Percentiles rank a stretch among this genome's conserved stretches.
Evolutionary conservation across 2,329 filamentous ascomycete genomes (phyloP).

Genomic region (Biscogniauxia mediterranea): DNA sequence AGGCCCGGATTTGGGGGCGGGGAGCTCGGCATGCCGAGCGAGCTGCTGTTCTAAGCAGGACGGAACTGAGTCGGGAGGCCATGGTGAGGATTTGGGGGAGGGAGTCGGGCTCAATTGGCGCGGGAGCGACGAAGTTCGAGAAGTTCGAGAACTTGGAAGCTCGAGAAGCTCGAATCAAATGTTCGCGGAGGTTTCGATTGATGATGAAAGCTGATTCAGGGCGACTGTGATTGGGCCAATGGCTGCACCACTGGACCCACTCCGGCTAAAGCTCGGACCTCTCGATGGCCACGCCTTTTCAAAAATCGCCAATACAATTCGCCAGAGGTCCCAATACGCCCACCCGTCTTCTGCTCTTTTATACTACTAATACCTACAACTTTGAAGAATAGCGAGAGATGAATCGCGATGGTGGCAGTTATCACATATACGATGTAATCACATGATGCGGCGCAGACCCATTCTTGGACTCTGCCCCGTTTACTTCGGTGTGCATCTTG

Average conservation of each 20-base stretch:
- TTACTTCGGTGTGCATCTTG: background rate
- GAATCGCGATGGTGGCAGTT: background rate
- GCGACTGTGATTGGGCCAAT: constrained; percentile 16
- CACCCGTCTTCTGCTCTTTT: background rate
- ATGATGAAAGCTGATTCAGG: constrained; percentile 27
- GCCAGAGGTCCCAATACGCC: background rate
- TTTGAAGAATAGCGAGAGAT: background rate
- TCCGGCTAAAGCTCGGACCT: background rate
- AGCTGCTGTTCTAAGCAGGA: constrained; percentile 67
- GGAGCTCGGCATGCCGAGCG: constrained; percentile 63
- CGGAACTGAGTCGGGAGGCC: constrained; percentile 80
- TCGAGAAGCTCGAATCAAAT: constrained; percentile 10
- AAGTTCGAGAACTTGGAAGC: constrained; percentile 15
- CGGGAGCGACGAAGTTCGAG: constrained; percentile 18
- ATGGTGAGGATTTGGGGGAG: constrained; percentile 45
- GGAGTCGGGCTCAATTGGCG: constrained; percentile 28
- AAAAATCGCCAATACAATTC: background rate
- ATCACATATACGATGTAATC: background rate
- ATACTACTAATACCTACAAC: background rate
- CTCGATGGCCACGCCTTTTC: background rate
- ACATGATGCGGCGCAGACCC: no score
- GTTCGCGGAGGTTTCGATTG: constrained; percentile 22
- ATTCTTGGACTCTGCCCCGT: no score
- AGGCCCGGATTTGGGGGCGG: constrained; percentile 67
- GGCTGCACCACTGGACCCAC: background rate